Evolutionary conservation across 2,329 filamentous ascomycete species (phyloP).

Genomic region (Ophiocordyceps sinensis): DNA sequence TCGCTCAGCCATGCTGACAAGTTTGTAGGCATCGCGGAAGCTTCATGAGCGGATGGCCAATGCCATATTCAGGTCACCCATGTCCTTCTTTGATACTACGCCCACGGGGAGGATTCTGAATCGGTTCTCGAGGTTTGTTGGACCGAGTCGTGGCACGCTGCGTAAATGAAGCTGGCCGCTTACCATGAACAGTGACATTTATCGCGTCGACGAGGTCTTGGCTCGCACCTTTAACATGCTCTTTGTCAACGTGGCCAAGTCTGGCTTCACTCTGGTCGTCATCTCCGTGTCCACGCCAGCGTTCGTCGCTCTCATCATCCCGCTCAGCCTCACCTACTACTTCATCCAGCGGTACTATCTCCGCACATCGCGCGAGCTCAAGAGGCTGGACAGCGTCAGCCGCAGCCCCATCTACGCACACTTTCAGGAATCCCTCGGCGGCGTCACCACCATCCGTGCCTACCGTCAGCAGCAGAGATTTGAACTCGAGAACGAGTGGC

Average conservation of each 20-base stretch:
- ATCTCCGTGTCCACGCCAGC: slow-evolving; percentile 70
- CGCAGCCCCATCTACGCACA: slow-evolving; percentile 95
- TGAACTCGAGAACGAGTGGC: slow-evolving; percentile 89
- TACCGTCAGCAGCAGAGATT: slow-evolving; percentile 84
- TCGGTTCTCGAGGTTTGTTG: slow-evolving; percentile 70
- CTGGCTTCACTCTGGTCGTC: slow-evolving; percentile 71
- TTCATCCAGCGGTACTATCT: slow-evolving; percentile 97
- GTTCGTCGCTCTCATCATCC: slow-evolving; percentile 70
- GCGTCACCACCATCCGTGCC: slow-evolving; percentile 87
- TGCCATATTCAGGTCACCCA: slow-evolving; percentile 92
- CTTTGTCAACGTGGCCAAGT: slow-evolving; percentile 61
- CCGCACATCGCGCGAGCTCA: slow-evolving; percentile 87
- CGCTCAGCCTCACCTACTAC: slow-evolving; percentile 67
- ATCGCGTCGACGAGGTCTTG: slow-evolving; percentile 79
- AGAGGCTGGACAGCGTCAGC: slow-evolving; percentile 87
- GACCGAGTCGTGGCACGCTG: neutral
- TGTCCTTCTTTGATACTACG: slow-evolving; percentile 98
- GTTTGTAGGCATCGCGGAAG: slow-evolving; percentile 67
- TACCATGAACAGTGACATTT: slow-evolving; percentile 46
- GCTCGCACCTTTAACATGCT: slow-evolving; percentile 97
- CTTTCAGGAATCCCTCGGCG: slow-evolving; percentile 92
- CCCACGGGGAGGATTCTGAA: slow-evolving; percentile 94
- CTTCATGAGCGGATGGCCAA: slow-evolving; percentile 95
- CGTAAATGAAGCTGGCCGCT: slow-evolving; percentile 10
- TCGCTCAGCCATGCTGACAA: slow-evolving; percentile 2